These are phyloP conservation scores for Boletus tylopilopsis DNA, from an alignment of 768 basidiomycete species.

Conservation along the genomic window DNA sequence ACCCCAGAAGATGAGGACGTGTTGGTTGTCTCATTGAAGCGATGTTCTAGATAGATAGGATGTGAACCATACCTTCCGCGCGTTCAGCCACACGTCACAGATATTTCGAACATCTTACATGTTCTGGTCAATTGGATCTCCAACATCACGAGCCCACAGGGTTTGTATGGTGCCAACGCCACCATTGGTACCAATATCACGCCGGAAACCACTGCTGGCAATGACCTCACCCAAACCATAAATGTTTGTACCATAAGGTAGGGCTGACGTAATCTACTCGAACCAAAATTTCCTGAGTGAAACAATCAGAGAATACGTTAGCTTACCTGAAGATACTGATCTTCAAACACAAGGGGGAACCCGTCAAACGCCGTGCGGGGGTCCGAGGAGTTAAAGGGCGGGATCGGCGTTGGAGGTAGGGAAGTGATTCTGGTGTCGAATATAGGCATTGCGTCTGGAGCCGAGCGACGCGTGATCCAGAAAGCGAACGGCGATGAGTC, in stretches of 20 bases:
- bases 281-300: neutral
- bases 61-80: slow-evolving; percentile 62
- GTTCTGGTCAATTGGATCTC: slow-evolving; percentile 65
- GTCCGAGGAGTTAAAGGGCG: slow-evolving; percentile 50
- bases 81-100: neutral
- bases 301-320: neutral
- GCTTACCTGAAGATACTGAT: slow-evolving; percentile 69
- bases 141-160: slow-evolving; percentile 60
- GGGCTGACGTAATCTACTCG: slow-evolving; percentile 54
- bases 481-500: slow-evolving; percentile 66
- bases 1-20: slow-evolving; percentile 69
- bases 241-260: slow-evolving; percentile 65
- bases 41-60: slow-evolving; percentile 70
- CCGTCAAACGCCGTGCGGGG: slow-evolving; percentile 55
- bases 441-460: slow-evolving; percentile 49
- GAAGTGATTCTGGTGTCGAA: slow-evolving; percentile 70
- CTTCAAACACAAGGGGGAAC: slow-evolving; percentile 73
- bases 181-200: slow-evolving; percentile 51
- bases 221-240: slow-evolving; percentile 78
- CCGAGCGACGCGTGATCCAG: slow-evolving; percentile 71
- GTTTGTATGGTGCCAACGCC: slow-evolving; percentile 58
- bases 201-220: slow-evolving; percentile 63
- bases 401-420: slow-evolving; percentile 55
- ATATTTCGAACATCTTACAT: slow-evolving; percentile 39
- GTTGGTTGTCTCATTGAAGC: slow-evolving; percentile 49